A percentile compares a stretch with the other conserved stretches of the same genome.
Evolutionary conservation across 75 land plant genomes (phyloP).

Genomic region (Selaginella moellendorffii): DNA sequence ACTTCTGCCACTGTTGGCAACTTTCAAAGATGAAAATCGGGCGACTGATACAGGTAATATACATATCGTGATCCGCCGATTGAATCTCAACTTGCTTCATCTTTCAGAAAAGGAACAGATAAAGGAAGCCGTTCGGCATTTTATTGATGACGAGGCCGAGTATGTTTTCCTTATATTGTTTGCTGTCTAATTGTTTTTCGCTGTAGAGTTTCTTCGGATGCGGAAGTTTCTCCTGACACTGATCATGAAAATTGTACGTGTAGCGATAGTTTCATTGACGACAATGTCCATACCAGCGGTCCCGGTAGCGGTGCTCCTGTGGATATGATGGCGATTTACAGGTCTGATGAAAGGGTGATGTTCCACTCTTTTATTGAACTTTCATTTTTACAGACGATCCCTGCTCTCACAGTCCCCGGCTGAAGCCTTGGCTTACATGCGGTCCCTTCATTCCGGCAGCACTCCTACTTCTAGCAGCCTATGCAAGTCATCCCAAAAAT

Average conservation of each 20-base stretch:
- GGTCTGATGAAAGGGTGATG: conserved; percentile 25
- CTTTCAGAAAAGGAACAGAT: conserved; percentile 29
- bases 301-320: conserved; percentile 20
- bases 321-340: conserved; percentile 95
- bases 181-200: background rate
- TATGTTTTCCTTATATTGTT: conserved; percentile 25
- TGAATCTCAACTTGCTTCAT: background rate
- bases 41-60: background rate
- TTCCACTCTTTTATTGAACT: background rate
- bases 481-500: no score
- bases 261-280: conserved; percentile 60
- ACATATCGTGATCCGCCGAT: background rate
- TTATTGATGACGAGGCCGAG: conserved; percentile 94
- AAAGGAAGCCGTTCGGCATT: conserved; percentile 18
- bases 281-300: conserved; percentile 29
- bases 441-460: background rate
- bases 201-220: conserved; percentile 69
- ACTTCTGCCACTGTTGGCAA: no score
- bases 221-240: conserved; percentile 57
- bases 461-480: background rate
- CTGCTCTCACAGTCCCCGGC: conserved; percentile 73
- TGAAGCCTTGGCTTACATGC: no score
- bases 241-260: conserved; percentile 31
- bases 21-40: no score
- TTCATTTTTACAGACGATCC: conserved; percentile 52